Percentiles rank a stretch among this genome's conserved stretches.
phyloP scores from a whole-genome alignment of 306 rosid species.

The Carpinus viminea region DNA sequence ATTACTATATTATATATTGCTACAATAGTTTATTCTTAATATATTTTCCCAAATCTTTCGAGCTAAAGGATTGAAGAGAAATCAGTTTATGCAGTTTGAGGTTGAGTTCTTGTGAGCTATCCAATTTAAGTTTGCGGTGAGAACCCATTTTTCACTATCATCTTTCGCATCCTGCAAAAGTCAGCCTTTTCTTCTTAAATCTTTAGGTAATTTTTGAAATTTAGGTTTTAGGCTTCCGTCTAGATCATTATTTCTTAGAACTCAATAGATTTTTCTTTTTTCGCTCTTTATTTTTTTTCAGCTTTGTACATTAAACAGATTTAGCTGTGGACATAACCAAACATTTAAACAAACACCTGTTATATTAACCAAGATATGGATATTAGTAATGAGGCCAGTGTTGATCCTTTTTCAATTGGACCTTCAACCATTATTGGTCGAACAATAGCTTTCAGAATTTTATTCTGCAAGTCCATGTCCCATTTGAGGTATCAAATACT shows the following conservation, averaged over 20 bases:
- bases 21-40: background rate
- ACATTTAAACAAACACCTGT: slow-evolving; percentile 1
- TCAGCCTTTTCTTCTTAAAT: background rate
- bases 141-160: background rate
- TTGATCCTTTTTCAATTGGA: slow-evolving; percentile 82
- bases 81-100: slow-evolving; percentile 11
- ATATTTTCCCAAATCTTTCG: slow-evolving; percentile 4
- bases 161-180: background rate
- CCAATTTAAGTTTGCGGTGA: background rate
- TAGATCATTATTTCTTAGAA: background rate
- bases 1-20: background rate
- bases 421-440: slow-evolving; percentile 82
- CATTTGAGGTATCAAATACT: slow-evolving; percentile 64
- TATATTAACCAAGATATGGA: slow-evolving; percentile 56
- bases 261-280: slow-evolving; percentile 19
- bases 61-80: slow-evolving; percentile 8
- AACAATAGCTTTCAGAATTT: slow-evolving; percentile 74
- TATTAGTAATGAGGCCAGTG: slow-evolving; percentile 82
- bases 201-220: background rate
- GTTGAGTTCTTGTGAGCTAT: background rate
- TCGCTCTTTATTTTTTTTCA: background rate
- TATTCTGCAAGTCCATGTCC: slow-evolving; percentile 79
- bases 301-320: slow-evolving; percentile 1
- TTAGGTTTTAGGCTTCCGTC: background rate
- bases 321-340: slow-evolving; percentile 14